A percentile compares a stretch with the other conserved stretches of the same genome.
Evolutionary conservation across 768 basidiomycete genomes (phyloP).

Genomic region (Phallus indusiatus): DNA sequence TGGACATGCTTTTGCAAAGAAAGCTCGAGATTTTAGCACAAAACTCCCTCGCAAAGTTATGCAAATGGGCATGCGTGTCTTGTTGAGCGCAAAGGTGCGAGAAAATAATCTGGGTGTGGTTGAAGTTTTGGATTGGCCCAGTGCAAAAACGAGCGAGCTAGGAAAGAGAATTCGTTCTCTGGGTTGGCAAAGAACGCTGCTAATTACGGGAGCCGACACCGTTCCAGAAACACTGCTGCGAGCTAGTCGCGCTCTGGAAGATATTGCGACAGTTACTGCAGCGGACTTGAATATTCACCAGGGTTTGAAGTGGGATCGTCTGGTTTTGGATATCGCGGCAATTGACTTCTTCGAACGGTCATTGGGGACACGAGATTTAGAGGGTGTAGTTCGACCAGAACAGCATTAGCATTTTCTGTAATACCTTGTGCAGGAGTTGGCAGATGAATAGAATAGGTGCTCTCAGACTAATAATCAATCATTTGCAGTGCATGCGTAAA

Average conservation of each 20-base stretch:
- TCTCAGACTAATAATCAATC: too few relatives aligned
- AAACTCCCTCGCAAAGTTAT: constrained; percentile 89
- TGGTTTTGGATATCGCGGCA: constrained; percentile 74
- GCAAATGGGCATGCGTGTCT: constrained; percentile 87
- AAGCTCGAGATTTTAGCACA: constrained; percentile 86
- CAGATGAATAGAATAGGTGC: too few relatives aligned
- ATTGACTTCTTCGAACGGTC: constrained; percentile 68
- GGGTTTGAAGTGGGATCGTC: constrained; percentile 70
- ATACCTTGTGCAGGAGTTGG: too few relatives aligned
- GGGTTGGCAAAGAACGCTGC: constrained; percentile 65
- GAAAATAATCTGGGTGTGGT: constrained; percentile 71
- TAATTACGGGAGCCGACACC: constrained; percentile 56
- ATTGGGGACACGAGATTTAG: constrained; percentile 34
- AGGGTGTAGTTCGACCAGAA: too few relatives aligned
- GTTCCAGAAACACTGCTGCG: constrained; percentile 48
- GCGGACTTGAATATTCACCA: constrained; percentile 73
- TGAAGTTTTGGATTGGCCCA: constrained; percentile 60
- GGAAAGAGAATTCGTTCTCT: constrained; percentile 50
- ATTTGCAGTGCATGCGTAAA: too few relatives aligned
- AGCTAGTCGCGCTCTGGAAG: constrained; percentile 63
- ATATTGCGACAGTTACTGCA: constrained; percentile 52
- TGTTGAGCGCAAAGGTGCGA: constrained; percentile 72
- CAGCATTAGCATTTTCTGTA: too few relatives aligned
- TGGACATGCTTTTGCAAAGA: constrained; percentile 86
- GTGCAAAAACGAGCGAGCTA: constrained; percentile 61